These are phyloP conservation scores for Penicillium freii DNA, from an alignment of 2,329 filamentous ascomycete species.

Conservation along the genomic window DNA sequence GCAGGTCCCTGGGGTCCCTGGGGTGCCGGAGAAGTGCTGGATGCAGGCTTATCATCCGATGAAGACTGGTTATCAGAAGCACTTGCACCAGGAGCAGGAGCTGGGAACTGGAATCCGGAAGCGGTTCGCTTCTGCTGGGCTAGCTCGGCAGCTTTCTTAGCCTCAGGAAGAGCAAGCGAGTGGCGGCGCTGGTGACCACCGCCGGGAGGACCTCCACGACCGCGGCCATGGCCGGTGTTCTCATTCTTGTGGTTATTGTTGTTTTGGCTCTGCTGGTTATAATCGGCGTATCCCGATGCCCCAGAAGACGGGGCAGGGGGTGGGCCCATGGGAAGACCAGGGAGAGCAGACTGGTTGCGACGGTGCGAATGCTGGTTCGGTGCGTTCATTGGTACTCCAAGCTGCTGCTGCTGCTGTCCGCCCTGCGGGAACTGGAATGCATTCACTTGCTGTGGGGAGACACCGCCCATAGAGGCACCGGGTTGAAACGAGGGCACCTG, in stretches of 20 bases:
- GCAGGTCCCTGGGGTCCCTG: constrained; percentile 62
- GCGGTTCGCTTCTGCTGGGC: constrained; percentile 96
- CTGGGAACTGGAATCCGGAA: constrained; percentile 90
- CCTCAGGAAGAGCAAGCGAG: constrained; percentile 89
- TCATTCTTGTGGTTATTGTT: constrained; percentile 66
- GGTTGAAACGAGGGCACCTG: constrained; percentile 71
- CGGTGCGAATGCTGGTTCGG: constrained; percentile 85
- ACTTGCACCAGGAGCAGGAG: constrained; percentile 61
- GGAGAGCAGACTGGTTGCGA: constrained; percentile 95
- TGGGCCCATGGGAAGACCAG: constrained; percentile 86
- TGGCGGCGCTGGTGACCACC: constrained; percentile 89
- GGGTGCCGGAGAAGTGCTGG: constrained; percentile 51
- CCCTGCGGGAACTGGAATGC: constrained; percentile 88
- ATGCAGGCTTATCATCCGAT: constrained; percentile 48
- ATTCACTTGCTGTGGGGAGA: constrained; percentile 66
- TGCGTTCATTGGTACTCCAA: constrained; percentile 70
- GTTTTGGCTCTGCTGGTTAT: constrained; percentile 60
- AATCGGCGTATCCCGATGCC: constrained; percentile 82
- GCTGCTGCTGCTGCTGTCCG: constrained; percentile 68
- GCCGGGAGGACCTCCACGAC: constrained; percentile 67
- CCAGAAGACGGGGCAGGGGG: constrained; percentile 89
- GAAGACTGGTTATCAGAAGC: constrained; percentile 55
- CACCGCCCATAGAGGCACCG: constrained; percentile 65
- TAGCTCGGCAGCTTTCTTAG: constrained; percentile 94
- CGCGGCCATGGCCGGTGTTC: constrained; percentile 67